phyloP scores from a whole-genome alignment of 106 monocot genomes.

The Posidonia australis region DNA sequence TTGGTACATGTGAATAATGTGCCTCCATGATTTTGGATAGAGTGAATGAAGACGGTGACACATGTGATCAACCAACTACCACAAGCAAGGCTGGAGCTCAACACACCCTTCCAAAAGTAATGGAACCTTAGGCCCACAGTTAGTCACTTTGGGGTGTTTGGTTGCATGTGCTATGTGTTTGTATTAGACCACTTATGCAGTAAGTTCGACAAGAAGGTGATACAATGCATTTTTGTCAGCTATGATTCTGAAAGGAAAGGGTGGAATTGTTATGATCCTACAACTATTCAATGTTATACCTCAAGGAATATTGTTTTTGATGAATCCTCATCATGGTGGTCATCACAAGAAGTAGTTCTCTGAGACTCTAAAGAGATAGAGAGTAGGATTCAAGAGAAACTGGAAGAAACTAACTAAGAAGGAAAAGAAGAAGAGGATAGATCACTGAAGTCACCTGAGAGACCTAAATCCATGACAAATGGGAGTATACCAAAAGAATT shows the following conservation, averaged over 20 bases:
- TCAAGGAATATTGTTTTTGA: conserved; percentile 30
- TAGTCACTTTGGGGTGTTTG: background rate
- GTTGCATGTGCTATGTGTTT: background rate
- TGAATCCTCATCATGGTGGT: conserved; percentile 23
- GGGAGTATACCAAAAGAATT: too few relatives aligned
- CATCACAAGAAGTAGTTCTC: background rate
- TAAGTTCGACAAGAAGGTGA: conserved; percentile 17
- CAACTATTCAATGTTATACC: conserved; percentile 12
- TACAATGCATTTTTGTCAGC: conserved; percentile 21
- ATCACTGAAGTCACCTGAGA: background rate
- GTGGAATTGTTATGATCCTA: conserved; percentile 22
- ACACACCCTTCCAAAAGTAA: background rate
- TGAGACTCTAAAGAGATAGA: background rate
- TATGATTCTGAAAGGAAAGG: conserved; percentile 23
- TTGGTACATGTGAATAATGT: conserved; percentile 1
- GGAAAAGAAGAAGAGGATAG: background rate
- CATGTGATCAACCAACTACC: background rate
- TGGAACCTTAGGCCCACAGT: conserved; percentile 5
- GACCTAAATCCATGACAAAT: too few relatives aligned
- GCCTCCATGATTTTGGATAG: background rate
- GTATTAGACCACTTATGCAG: conserved; percentile 11
- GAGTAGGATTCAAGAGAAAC: background rate
- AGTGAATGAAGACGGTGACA: background rate
- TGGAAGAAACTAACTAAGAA: background rate
- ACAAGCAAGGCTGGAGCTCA: background rate